Percentiles rank a stretch among this genome's conserved stretches.
Conservation (phyloP, 345 rosid genomes). For the Cardamine occulta region DNA sequence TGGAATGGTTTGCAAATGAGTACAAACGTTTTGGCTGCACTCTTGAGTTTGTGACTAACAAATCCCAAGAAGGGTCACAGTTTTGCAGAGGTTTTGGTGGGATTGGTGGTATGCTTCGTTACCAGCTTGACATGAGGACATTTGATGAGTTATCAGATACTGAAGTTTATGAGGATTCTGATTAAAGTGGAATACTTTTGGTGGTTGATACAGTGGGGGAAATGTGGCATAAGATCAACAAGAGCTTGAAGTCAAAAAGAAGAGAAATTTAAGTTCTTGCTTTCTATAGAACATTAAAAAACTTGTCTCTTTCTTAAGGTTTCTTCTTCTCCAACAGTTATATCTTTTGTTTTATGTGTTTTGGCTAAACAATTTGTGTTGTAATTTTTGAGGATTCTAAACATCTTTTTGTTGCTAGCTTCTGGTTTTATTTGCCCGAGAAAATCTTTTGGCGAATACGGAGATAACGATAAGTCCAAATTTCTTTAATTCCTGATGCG, state of each 20-base stretch:
- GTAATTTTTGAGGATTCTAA: conserved; percentile 38
- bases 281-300: conserved; percentile 27
- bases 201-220: conserved; percentile 28
- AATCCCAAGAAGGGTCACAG: conserved; percentile 93
- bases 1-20: conserved; percentile 93
- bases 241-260: background rate
- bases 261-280: conserved; percentile 15
- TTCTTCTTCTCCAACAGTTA: conserved; percentile 3
- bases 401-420: background rate
- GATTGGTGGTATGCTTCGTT: conserved; percentile 89
- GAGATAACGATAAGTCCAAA: background rate
- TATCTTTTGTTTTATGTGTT: background rate
- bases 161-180: conserved; percentile 77
- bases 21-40: conserved; percentile 84
- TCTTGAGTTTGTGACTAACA: conserved; percentile 86
- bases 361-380: conserved; percentile 39
- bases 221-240: conserved; percentile 31
- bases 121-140: conserved; percentile 86
- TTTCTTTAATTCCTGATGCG: background rate
- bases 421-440: background rate
- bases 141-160: conserved; percentile 81
- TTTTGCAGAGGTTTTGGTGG: conserved; percentile 96
- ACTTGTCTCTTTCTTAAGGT: conserved; percentile 1
- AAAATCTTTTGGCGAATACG: background rate
- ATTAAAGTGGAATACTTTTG: conserved; percentile 47